These are phyloP conservation scores for Mucor saturninus DNA, from an alignment of 371 early-diverging fungal genomes.

Conservation along the genomic window DNA sequence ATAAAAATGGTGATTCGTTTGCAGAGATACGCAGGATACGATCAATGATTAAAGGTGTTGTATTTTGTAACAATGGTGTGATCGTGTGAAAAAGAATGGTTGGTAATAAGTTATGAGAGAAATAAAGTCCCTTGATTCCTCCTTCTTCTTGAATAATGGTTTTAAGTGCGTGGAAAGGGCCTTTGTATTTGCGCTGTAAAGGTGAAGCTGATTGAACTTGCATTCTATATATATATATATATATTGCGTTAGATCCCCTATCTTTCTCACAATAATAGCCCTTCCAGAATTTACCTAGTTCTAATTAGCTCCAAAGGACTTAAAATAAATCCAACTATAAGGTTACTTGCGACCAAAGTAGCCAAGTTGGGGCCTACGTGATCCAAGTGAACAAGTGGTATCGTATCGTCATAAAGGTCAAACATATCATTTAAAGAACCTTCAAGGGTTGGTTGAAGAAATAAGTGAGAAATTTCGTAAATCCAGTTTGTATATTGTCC, in stretches of 20 bases:
- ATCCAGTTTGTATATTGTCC: constrained; percentile 80
- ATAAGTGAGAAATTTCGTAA: constrained; percentile 71
- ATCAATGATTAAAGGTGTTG: constrained; percentile 74
- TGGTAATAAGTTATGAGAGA: constrained; percentile 71
- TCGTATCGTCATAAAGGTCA: constrained; percentile 79
- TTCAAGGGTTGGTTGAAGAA: constrained; percentile 82
- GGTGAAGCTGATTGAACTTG: constrained; percentile 78
- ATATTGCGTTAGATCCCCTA: neutral
- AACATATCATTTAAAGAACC: constrained; percentile 76
- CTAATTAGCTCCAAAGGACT: constrained; percentile 84
- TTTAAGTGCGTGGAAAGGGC: constrained; percentile 72
- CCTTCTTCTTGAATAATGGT: constrained; percentile 85
- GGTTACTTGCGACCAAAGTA: constrained; percentile 72
- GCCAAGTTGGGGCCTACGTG: constrained; percentile 69
- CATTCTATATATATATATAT: constrained; percentile 33
- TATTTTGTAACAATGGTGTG: constrained; percentile 73
- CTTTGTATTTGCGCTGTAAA: constrained; percentile 76
- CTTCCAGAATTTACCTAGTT: constrained; percentile 54
- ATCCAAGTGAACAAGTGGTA: constrained; percentile 74
- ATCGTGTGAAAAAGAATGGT: constrained; percentile 79
- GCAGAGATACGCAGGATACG: constrained; percentile 70
- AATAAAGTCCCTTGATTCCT: constrained; percentile 72
- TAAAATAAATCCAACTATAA: constrained; percentile 72
- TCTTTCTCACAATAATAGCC: neutral
- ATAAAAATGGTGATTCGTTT: constrained; percentile 68